Evolutionary conservation across 495 filamentous ascomycete genomes (phyloP).

Genomic region (Aspergillus avenaceus): DNA sequence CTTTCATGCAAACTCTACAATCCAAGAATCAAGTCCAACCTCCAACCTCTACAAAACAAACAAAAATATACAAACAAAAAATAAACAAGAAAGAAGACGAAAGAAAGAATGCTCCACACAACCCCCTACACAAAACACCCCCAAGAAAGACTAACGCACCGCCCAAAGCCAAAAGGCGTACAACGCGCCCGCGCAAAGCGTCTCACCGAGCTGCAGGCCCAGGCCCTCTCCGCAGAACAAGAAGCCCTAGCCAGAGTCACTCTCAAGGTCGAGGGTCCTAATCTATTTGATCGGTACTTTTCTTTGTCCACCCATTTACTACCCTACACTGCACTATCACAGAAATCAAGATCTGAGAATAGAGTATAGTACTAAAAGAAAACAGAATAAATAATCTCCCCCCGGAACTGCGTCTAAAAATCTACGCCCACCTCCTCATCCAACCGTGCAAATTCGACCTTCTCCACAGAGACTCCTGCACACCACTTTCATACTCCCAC

Average conservation of each 20-base stretch:
- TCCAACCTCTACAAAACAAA: no score
- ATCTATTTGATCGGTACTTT: not conserved
- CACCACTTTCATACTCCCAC: not conserved
- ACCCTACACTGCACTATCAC: no score
- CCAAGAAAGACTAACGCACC: no score
- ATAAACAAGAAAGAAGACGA: no score
- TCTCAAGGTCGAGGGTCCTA: not conserved
- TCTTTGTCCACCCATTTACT: no score
- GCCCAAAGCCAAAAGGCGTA: slow-evolving; percentile 3
- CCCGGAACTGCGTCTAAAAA: slow-evolving; percentile 18
- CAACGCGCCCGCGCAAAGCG: not conserved
- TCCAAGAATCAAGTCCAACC: no score
- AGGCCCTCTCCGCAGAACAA: not conserved
- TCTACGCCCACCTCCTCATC: slow-evolving; percentile 23
- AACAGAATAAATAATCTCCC: slow-evolving; percentile 20
- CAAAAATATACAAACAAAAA: no score
- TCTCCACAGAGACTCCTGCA: slow-evolving; percentile 6
- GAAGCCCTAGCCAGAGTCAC: not conserved
- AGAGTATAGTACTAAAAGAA: not conserved
- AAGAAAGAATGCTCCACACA: no score
- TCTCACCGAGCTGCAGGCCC: not conserved
- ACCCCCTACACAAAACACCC: no score
- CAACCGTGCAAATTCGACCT: slow-evolving; percentile 23
- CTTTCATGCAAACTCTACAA: no score
- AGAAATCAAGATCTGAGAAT: no score